Conservation (phyloP, 805 yeast genomes). For the Kuraishia piskuri region DNA sequence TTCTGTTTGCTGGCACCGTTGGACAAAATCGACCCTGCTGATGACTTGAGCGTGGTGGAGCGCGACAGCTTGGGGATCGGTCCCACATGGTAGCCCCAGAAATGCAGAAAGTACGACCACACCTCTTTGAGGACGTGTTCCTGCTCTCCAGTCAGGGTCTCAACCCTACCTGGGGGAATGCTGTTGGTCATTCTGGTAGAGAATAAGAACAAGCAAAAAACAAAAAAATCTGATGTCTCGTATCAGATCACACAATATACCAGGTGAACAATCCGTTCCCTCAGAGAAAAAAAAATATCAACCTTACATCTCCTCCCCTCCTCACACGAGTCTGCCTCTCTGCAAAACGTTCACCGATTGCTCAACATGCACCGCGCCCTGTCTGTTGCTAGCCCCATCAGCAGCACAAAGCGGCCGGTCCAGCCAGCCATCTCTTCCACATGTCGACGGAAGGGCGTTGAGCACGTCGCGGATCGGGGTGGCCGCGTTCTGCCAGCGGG, state of each 20-base stretch:
- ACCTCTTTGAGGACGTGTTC: constrained; percentile 59
- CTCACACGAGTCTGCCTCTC: background rate
- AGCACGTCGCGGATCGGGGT: background rate
- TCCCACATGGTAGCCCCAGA: constrained; percentile 40
- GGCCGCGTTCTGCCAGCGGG: background rate
- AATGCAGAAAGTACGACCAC: constrained; percentile 59
- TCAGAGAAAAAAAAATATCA: no score
- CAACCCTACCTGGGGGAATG: constrained; percentile 32
- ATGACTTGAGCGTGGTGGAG: constrained; percentile 5
- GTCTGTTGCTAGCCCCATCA: background rate
- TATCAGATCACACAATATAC: background rate
- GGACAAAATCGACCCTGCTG: constrained; percentile 3
- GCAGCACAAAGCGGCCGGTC: no score
- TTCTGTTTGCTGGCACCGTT: constrained; percentile 15
- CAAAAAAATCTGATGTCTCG: background rate
- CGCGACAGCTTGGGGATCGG: constrained; percentile 19
- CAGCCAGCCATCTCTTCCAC: background rate
- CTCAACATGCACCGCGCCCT: background rate
- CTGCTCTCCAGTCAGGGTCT: constrained; percentile 42
- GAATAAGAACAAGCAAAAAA: no score
- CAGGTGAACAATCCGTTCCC: no score
- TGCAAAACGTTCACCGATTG: background rate
- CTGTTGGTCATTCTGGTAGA: constrained; percentile 1
- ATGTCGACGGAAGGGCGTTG: background rate
- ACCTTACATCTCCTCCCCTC: background rate